Evolutionary conservation across 2,329 filamentous ascomycete genomes (phyloP).

Genomic region (Didymella segeticola): DNA sequence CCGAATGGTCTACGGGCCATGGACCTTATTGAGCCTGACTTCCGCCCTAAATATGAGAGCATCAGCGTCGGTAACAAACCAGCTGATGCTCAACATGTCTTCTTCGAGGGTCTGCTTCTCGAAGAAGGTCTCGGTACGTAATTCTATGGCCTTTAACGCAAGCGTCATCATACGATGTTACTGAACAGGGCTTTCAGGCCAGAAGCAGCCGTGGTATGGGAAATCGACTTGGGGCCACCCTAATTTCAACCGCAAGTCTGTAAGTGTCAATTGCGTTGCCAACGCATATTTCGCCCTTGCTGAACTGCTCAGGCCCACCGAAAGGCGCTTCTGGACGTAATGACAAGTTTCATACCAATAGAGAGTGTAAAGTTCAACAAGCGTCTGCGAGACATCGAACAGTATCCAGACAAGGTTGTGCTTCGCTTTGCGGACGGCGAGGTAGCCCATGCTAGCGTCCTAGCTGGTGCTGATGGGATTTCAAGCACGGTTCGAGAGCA

Average conservation of each 20-base stretch:
- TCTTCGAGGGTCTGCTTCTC: conserved; percentile 52
- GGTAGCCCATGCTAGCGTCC: conserved; percentile 41
- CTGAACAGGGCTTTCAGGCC: conserved; percentile 2
- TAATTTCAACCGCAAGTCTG: conserved; percentile 1
- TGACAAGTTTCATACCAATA: conserved; percentile 54
- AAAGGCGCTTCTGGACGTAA: conserved; percentile 53
- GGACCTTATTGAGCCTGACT: conserved; percentile 50
- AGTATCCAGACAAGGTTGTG: conserved; percentile 46
- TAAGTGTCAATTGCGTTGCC: background rate
- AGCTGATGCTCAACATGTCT: conserved; percentile 47
- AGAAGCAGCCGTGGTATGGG: conserved; percentile 12
- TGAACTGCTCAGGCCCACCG: conserved; percentile 44
- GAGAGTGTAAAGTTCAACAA: conserved; percentile 39
- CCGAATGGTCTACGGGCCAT: conserved; percentile 54
- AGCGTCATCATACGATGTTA: background rate
- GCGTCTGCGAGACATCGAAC: conserved; percentile 34
- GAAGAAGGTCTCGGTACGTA: conserved; percentile 52
- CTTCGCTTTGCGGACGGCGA: conserved; percentile 47
- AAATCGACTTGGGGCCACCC: conserved; percentile 14
- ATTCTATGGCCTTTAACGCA: background rate
- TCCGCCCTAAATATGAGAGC: conserved; percentile 49
- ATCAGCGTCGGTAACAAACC: conserved; percentile 51
- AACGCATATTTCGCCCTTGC: no score
- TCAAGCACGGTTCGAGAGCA: conserved; percentile 40
- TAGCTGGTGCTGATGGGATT: conserved; percentile 59